Conservation (phyloP, 805 yeast genomes). For the Brettanomyces sp. region DNA sequence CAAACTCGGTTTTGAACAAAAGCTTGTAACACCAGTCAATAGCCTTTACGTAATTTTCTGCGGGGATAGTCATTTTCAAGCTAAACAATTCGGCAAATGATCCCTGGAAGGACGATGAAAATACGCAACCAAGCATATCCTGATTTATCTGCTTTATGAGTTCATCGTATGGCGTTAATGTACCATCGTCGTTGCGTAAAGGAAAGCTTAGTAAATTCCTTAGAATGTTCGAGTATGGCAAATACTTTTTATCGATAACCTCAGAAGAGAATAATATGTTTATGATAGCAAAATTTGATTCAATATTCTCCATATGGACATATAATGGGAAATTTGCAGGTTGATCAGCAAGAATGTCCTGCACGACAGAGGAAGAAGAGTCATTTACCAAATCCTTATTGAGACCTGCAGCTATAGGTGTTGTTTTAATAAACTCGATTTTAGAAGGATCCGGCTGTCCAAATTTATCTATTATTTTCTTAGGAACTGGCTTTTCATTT, state of each 20-base stretch:
- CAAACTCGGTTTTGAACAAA: slow-evolving; percentile 60
- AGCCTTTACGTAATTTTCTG: slow-evolving; percentile 53
- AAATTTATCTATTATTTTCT: slow-evolving; percentile 49
- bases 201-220: slow-evolving; percentile 61
- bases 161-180: slow-evolving; percentile 53
- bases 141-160: slow-evolving; percentile 67
- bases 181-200: slow-evolving; percentile 51
- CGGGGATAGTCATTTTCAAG: slow-evolving; percentile 52
- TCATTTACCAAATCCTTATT: slow-evolving; percentile 27
- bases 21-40: slow-evolving; percentile 69
- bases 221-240: slow-evolving; percentile 59
- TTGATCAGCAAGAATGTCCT: slow-evolving; percentile 15
- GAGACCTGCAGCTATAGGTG: slow-evolving; percentile 51
- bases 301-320: slow-evolving; percentile 69
- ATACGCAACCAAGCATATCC: slow-evolving; percentile 56
- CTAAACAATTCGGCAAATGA: slow-evolving; percentile 59
- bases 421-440: slow-evolving; percentile 63
- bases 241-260: slow-evolving; percentile 37
- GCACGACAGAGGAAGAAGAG: slow-evolving; percentile 12
- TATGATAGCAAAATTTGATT: slow-evolving; percentile 70
- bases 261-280: slow-evolving; percentile 51
- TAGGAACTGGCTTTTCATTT: slow-evolving; percentile 76
- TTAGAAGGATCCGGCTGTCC: slow-evolving; percentile 66
- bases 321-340: slow-evolving; percentile 53
- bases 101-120: slow-evolving; percentile 49